Evolutionary conservation across 805 yeast species (phyloP).

Genomic region (Candida ortonii): DNA sequence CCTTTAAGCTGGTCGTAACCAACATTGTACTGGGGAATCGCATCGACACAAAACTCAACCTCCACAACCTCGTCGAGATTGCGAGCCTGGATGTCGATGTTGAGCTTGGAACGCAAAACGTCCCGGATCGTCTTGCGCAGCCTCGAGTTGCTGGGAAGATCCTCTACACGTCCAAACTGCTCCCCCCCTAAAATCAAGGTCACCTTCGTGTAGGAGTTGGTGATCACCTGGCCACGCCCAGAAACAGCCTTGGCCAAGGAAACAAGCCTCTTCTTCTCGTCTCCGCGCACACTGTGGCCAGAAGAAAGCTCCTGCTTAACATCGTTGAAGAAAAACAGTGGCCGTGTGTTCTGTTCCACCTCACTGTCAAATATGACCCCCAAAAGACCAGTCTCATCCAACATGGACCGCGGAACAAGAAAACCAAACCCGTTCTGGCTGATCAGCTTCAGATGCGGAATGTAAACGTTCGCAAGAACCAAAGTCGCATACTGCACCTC

Average conservation of each 20-base stretch:
- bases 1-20: conserved; percentile 55
- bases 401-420: conserved; percentile 61
- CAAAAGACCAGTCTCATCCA: conserved; percentile 50
- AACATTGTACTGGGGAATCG: conserved; percentile 78
- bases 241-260: conserved; percentile 18
- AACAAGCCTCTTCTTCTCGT: conserved; percentile 9
- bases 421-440: conserved; percentile 74
- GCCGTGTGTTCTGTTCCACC: conserved; percentile 53
- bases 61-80: conserved; percentile 26
- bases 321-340: conserved; percentile 22
- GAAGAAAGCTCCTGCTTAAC: conserved; percentile 13
- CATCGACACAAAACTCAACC: conserved; percentile 45
- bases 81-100: conserved; percentile 18
- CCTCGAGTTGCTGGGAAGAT: conserved; percentile 23
- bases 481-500: conserved; percentile 44
- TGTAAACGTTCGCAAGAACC: conserved; percentile 66
- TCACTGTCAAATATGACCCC: conserved; percentile 94
- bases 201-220: conserved; percentile 56
- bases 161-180: conserved; percentile 15
- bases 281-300: background rate
- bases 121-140: conserved; percentile 23
- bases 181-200: conserved; percentile 91
- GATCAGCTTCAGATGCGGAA: conserved; percentile 44
- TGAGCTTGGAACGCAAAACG: conserved; percentile 20
- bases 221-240: conserved; percentile 15